These are phyloP conservation scores for Schizosaccharomyces versatilis DNA, from an alignment of 1,139 yeast genomes.

Conservation along the genomic window DNA sequence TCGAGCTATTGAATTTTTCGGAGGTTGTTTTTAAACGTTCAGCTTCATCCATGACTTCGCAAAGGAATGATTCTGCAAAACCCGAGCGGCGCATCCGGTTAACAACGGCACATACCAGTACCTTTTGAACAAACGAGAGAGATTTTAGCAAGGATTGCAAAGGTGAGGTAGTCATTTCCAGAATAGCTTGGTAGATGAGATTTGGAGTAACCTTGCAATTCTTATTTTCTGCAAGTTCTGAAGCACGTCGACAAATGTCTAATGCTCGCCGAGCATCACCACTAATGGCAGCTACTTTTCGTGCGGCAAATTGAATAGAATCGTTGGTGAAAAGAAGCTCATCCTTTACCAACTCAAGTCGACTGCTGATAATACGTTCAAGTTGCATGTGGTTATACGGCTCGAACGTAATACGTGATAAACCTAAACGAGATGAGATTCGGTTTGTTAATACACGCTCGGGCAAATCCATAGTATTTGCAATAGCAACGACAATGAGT, in stretches of 20 bases:
- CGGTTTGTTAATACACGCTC: constrained; percentile 73
- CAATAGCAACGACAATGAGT: constrained; percentile 74
- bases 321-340: constrained; percentile 32
- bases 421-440: constrained; percentile 74
- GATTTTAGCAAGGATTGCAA: constrained; percentile 34
- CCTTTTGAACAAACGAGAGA: constrained; percentile 47
- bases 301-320: constrained; percentile 76
- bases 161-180: constrained; percentile 62
- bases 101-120: constrained; percentile 46
- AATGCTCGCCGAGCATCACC: constrained; percentile 94
- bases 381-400: constrained; percentile 73
- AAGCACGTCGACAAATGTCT: constrained; percentile 72
- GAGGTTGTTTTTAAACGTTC: constrained; percentile 13
- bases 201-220: constrained; percentile 38
- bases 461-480: constrained; percentile 93
- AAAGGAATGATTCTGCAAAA: constrained; percentile 38
- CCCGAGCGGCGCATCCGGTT: constrained; percentile 48
- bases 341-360: constrained; percentile 36
- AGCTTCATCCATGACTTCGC: constrained; percentile 62
- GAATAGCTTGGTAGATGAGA: constrained; percentile 57
- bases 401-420: constrained; percentile 64
- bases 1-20: constrained; percentile 3
- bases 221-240: constrained; percentile 53
- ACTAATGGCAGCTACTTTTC: constrained; percentile 86
- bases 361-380: constrained; percentile 45